phyloP scores from a whole-genome alignment of 2,329 filamentous ascomycete genomes.

The Periconia digitata region DNA sequence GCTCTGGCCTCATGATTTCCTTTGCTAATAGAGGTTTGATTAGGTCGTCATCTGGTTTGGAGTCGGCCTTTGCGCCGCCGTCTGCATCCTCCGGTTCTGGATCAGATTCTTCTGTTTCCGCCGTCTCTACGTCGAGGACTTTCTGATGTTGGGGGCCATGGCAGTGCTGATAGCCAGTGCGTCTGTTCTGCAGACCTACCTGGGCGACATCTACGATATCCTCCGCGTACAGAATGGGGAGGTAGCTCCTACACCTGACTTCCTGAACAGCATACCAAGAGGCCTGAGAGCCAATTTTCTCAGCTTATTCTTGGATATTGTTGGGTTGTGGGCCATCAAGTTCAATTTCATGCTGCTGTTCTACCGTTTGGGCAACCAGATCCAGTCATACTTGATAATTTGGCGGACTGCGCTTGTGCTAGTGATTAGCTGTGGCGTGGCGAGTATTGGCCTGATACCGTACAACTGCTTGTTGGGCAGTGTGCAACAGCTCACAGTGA shows the following conservation, averaged over 20 bases:
- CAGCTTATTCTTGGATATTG: background rate
- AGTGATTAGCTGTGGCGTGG: too few relatives aligned
- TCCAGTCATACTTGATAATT: too few relatives aligned
- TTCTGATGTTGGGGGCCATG: constrained; percentile 4
- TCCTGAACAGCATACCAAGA: constrained; percentile 1
- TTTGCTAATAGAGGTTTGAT: background rate
- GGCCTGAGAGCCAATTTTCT: constrained; percentile 3
- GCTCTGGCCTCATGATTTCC: background rate
- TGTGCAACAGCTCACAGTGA: too few relatives aligned
- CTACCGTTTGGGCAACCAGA: too few relatives aligned
- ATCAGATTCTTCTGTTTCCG: constrained; percentile 3
- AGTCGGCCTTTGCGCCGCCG: constrained; percentile 2
- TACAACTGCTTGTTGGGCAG: too few relatives aligned
- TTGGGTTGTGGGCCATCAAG: constrained; percentile 5
- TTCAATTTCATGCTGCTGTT: too few relatives aligned
- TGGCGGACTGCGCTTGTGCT: too few relatives aligned
- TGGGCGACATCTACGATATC: constrained; percentile 2
- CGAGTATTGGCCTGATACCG: too few relatives aligned
- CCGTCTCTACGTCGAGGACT: constrained; percentile 4
- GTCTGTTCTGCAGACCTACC: background rate
- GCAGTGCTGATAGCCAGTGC: constrained; percentile 5
- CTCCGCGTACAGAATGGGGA: constrained; percentile 4
- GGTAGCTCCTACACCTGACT: background rate
- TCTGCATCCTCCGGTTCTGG: constrained; percentile 2
- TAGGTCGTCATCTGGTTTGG: constrained; percentile 4